Conservation (phyloP, 1,139 yeast species). For the Saccharomyces hybrid region DNA sequence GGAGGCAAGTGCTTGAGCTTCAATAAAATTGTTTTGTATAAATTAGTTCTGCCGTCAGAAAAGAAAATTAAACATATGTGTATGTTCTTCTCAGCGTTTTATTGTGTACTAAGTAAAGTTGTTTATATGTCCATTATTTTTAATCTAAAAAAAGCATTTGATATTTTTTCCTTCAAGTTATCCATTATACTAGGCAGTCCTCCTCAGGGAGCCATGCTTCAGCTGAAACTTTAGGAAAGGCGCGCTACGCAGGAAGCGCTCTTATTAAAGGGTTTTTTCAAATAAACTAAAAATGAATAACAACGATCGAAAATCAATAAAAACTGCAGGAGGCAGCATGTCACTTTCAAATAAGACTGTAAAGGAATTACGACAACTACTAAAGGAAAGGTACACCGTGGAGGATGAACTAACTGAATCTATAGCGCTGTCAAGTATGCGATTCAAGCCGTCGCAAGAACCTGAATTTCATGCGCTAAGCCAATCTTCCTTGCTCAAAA, state of each 20-base stretch:
- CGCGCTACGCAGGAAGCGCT: not conserved
- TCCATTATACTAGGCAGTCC: not conserved
- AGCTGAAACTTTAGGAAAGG: not conserved
- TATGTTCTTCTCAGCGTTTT: not conserved
- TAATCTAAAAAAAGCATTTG: not conserved
- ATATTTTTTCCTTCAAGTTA: not conserved
- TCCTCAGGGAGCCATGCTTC: not conserved
- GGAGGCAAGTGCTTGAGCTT: conserved; percentile 1
- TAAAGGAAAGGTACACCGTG: not conserved
- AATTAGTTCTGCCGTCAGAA: not conserved
- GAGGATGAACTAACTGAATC: conserved; percentile 1
- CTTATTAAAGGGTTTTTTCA: not conserved
- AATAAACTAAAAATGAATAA: not conserved
- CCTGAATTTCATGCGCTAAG: not conserved
- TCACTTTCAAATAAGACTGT: not conserved
- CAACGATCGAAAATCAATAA: not conserved
- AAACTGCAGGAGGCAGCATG: not conserved
- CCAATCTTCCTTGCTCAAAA: not conserved
- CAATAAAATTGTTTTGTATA: not conserved
- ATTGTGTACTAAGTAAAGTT: not conserved
- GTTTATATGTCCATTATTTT: not conserved
- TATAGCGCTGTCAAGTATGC: not conserved
- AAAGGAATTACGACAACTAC: not conserved
- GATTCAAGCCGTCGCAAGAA: not conserved
- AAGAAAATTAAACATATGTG: not conserved